Evolutionary conservation across 345 rosid genomes (phyloP), one percentile per base, ranked within the genome.

Genomic region (Linum usitatissimum): DNA sequence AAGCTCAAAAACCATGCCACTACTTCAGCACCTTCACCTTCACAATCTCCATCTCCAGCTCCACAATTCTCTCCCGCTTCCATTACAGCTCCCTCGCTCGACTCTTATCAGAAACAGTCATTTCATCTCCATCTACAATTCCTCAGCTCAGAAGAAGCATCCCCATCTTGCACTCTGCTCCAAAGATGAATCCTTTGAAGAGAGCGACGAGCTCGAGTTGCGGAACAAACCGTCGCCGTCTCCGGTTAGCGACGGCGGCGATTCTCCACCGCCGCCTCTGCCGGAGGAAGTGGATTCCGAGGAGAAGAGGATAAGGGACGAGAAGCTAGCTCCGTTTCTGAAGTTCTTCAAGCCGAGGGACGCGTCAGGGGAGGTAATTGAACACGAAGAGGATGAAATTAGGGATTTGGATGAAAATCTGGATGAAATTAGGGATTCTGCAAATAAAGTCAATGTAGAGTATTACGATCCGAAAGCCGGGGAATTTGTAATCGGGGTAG

Each of bases 401-500:
- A 45, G 54, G 36, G 73, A 53, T 40, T 64, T 34, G 31, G 84
- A 30, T 65, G 79, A 65, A 60, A 4, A 28, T 34, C 77, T 56
- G 65, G 76, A 28, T 63, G 55, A 62, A 23, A 53, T 49, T 19
- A 59, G 66, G 42, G 53, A 71, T 49, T 20, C 57, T 53, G 8
- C 48, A 20, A 49, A 68, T 63, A 83, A 77, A 79, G 71, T 87
- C 18, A 61, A 64, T 30, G 91, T 84, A 51, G 93, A 81, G 69
- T 92, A 87, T 63, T 92, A 84, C 74, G 88, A 83, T 45, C 98
- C 96, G 6, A 81, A 83, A 66, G 81, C 84, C 0, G 91, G 95
- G 40, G 96, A 92, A 48, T 78, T 87, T 49, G 96, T 89, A 68
- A 81, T 89, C 23, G 98, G 98, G n/a, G 93, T 89, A 9, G 96